Percentiles rank a stretch among this genome's conserved stretches.
Evolutionary conservation across 148 eudicot species (phyloP).

Genomic region (Mesembryanthemum crystallinum): DNA sequence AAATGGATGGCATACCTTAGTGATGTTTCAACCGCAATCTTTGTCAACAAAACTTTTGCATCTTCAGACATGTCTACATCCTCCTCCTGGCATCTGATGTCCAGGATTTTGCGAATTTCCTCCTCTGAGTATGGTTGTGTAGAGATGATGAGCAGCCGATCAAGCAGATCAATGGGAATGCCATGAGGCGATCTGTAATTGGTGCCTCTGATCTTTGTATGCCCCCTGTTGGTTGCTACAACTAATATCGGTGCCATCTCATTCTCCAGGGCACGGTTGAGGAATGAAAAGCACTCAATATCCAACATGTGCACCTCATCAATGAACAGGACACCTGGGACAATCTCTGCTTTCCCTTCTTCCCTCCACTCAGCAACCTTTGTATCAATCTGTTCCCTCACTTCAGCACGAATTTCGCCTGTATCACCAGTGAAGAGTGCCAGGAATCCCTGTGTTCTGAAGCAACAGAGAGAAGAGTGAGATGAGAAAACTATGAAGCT

Average conservation of each 20-base stretch:
- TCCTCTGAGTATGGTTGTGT: slow-evolving; percentile 88
- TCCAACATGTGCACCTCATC: slow-evolving; percentile 99
- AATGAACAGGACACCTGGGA: slow-evolving; percentile 93
- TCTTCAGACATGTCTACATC: slow-evolving; percentile 95
- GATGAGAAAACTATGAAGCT: background rate
- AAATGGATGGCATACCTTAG: slow-evolving; percentile 83
- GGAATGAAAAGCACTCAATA: slow-evolving; percentile 89
- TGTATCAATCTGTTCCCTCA: slow-evolving; percentile 91
- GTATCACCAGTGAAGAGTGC: slow-evolving; percentile 95
- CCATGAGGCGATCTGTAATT: slow-evolving; percentile 93
- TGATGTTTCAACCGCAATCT: slow-evolving; percentile 85
- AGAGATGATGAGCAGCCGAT: slow-evolving; percentile 80
- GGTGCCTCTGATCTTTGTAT: slow-evolving; percentile 87
- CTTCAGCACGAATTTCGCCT: slow-evolving; percentile 91
- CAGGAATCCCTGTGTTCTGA: slow-evolving; percentile 90
- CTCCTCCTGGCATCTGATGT: slow-evolving; percentile 87
- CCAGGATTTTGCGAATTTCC: slow-evolving; percentile 78
- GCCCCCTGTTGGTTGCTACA: slow-evolving; percentile 91
- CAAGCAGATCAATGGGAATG: slow-evolving; percentile 87
- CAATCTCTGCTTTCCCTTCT: slow-evolving; percentile 95
- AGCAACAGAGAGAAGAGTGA: background rate
- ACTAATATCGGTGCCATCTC: slow-evolving; percentile 96
- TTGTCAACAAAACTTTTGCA: slow-evolving; percentile 70
- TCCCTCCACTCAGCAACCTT: slow-evolving; percentile 97
- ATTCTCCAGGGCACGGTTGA: slow-evolving; percentile 90